phyloP scores from a whole-genome alignment of 352 stramenopile species.

The Phytophthora quininea region DNA sequence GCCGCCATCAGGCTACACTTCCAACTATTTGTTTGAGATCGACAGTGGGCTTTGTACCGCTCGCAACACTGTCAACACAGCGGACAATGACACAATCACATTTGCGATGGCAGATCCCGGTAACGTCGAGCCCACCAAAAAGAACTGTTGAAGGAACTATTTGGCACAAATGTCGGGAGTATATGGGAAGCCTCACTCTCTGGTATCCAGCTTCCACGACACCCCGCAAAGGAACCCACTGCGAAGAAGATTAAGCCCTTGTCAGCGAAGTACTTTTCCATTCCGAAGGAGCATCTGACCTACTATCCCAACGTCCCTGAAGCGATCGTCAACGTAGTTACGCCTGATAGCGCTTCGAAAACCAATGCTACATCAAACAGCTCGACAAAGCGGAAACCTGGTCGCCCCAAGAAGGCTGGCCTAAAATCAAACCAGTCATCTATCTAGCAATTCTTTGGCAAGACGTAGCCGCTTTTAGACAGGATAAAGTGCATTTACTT shows the following conservation, averaged over 20 bases:
- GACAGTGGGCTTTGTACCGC: conserved; percentile 10
- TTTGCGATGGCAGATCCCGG: conserved; percentile 6
- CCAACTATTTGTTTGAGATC: conserved; percentile 19
- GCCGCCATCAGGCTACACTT: conserved; percentile 9
- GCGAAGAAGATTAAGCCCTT: conserved; percentile 14
- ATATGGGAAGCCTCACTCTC: conserved; percentile 7
- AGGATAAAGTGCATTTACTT: too few species aligned
- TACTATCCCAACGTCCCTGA: not conserved
- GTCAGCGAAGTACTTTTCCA: conserved; percentile 14
- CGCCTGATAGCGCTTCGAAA: not conserved
- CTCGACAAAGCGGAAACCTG: not conserved
- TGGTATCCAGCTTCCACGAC: conserved; percentile 2
- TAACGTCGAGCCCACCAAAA: not conserved
- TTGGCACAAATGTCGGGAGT: not conserved
- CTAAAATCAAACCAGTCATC: not conserved
- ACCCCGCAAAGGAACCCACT: conserved; percentile 1
- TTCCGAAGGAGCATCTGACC: not conserved
- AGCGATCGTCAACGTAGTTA: not conserved
- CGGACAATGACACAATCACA: conserved; percentile 2
- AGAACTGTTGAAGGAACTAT: conserved; percentile 2
- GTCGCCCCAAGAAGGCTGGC: not conserved
- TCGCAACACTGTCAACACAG: conserved; percentile 8
- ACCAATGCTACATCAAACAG: not conserved
- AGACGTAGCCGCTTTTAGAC: too few species aligned
- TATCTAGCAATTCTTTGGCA: not conserved